Conservation (phyloP, 345 rosid genomes). For the Pistacia integerrima region DNA sequence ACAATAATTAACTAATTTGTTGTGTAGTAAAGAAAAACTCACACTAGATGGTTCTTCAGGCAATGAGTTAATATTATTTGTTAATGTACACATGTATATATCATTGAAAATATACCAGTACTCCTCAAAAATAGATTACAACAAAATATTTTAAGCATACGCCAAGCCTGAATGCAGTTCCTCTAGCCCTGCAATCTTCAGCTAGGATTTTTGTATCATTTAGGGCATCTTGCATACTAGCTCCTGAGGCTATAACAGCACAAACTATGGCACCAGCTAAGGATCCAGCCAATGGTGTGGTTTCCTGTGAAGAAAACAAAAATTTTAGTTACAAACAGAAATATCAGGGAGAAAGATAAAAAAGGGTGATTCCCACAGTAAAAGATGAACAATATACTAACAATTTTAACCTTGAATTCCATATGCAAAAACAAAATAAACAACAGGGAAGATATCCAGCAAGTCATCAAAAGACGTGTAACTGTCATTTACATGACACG, state of each 20-base stretch:
- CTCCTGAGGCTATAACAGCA: conserved; percentile 84
- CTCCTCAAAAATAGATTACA: background rate
- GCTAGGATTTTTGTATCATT: conserved; percentile 70
- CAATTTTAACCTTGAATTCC: background rate
- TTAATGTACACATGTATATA: background rate
- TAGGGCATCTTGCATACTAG: conserved; percentile 73
- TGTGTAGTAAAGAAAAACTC: background rate
- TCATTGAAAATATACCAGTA: background rate
- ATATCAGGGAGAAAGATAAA: background rate
- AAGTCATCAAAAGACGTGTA: background rate
- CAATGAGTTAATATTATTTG: background rate
- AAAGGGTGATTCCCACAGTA: background rate
- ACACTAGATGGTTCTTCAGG: background rate
- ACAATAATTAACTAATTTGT: background rate
- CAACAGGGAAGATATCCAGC: too few relatives aligned
- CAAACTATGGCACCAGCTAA: conserved; percentile 95
- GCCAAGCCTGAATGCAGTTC: conserved; percentile 97
- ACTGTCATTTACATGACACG: background rate
- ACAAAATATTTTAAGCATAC: conserved; percentile 37
- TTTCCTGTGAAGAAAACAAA: conserved; percentile 53
- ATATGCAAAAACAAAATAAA: background rate
- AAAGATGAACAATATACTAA: background rate
- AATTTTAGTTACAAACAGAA: background rate
- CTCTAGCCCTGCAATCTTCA: conserved; percentile 74
- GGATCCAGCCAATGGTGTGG: conserved; percentile 90